phyloP scores from a whole-genome alignment of 2,329 filamentous ascomycete species.

The Colletotrichum sojae region DNA sequence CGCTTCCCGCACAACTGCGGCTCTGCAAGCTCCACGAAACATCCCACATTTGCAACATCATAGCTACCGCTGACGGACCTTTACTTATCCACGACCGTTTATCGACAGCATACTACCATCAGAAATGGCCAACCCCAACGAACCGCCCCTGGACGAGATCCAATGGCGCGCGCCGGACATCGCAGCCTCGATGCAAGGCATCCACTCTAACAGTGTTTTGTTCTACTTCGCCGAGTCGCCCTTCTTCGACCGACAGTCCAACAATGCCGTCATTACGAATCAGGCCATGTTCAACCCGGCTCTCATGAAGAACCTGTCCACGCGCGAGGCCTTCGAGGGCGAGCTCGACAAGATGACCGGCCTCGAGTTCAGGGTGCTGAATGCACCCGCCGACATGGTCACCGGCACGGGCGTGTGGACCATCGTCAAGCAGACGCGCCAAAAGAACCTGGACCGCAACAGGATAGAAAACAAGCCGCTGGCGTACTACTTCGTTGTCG shows the following conservation, averaged over 20 bases:
- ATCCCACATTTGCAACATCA: conserved; percentile 8
- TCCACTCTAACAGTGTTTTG: conserved; percentile 76
- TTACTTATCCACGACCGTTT: background rate
- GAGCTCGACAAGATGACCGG: conserved; percentile 76
- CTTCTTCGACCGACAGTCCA: conserved; percentile 77
- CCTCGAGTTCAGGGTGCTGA: conserved; percentile 76
- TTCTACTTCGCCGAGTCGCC: conserved; percentile 78
- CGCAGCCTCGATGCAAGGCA: conserved; percentile 66
- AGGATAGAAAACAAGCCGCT: conserved; percentile 71
- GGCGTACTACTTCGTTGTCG: conserved; percentile 74
- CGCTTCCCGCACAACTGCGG: conserved; percentile 21
- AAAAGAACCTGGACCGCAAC: conserved; percentile 68
- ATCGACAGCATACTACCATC: background rate
- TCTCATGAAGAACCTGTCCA: conserved; percentile 71
- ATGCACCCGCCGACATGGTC: conserved; percentile 74
- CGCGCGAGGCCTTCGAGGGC: conserved; percentile 74
- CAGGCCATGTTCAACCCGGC: conserved; percentile 74
- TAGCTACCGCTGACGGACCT: background rate
- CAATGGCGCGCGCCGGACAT: conserved; percentile 72
- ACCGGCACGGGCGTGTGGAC: conserved; percentile 79
- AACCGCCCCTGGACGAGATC: conserved; percentile 75
- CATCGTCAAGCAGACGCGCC: conserved; percentile 76
- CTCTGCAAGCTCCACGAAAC: conserved; percentile 22
- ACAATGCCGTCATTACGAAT: conserved; percentile 74
- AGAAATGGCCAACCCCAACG: conserved; percentile 61